These are phyloP conservation scores for Phytophthora rubi DNA, from an alignment of 352 stramenopile species.

Conservation along the genomic window DNA sequence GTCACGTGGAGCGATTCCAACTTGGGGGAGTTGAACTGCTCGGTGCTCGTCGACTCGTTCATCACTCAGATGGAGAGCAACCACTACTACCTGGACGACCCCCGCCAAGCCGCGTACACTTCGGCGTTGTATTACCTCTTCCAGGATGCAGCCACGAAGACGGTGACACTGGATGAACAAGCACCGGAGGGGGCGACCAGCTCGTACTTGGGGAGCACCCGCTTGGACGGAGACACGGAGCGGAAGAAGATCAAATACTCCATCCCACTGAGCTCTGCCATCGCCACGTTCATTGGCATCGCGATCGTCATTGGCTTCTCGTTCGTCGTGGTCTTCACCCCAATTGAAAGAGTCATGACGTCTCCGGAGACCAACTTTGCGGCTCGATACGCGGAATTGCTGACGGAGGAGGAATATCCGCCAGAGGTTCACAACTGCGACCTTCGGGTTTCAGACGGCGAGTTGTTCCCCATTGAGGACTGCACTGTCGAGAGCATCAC, in stretches of 20 bases:
- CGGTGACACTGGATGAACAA: constrained; percentile 11
- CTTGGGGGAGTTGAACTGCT: constrained; percentile 42
- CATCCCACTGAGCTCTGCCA: constrained; percentile 41
- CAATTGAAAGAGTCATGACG: constrained; percentile 41
- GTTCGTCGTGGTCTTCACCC: constrained; percentile 36
- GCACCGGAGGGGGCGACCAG: constrained; percentile 7
- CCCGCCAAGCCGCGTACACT: constrained; percentile 55
- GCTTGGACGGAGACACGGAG: constrained; percentile 46
- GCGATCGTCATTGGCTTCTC: constrained; percentile 38
- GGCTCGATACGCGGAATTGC: constrained; percentile 35
- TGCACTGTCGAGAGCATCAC: constrained; percentile 52
- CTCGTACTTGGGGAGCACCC: constrained; percentile 33
- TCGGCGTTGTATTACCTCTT: constrained; percentile 62
- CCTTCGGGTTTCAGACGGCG: constrained; percentile 27
- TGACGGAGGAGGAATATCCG: constrained; percentile 50
- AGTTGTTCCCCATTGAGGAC: constrained; percentile 43
- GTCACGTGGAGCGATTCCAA: constrained; percentile 9
- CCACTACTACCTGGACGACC: constrained; percentile 50
- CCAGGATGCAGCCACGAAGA: constrained; percentile 46
- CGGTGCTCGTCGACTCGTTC: constrained; percentile 55
- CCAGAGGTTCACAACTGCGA: constrained; percentile 42
- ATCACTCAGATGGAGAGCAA: constrained; percentile 51
- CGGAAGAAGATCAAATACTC: constrained; percentile 58
- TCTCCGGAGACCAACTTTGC: constrained; percentile 39
- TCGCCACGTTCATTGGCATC: constrained; percentile 53